Conservation (phyloP, 2,329 filamentous ascomycete genomes). For the Drechslerella dactyloides region DNA sequence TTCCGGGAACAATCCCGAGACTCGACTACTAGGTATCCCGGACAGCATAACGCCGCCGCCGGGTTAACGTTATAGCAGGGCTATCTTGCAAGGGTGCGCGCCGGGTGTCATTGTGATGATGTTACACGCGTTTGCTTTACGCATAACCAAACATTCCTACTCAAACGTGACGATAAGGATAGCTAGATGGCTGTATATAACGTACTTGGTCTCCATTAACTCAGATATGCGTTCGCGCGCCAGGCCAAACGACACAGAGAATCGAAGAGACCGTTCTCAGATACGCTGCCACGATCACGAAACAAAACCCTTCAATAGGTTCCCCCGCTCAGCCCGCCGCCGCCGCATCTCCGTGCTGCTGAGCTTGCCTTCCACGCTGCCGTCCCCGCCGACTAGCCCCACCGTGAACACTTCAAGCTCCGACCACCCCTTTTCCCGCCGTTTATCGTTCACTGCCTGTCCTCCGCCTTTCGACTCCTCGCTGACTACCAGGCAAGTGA, state of each 20-base stretch:
- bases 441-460: conserved; percentile 81
- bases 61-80: too few species aligned
- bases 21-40: too few species aligned
- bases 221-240: too few species aligned
- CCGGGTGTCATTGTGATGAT: neutral
- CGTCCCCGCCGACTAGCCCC: conserved; percentile 77
- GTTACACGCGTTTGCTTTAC: neutral
- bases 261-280: too few species aligned
- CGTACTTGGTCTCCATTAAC: too few species aligned
- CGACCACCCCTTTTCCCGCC: conserved; percentile 76
- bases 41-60: too few species aligned
- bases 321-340: conserved; percentile 30
- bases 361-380: conserved; percentile 59
- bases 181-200: too few species aligned
- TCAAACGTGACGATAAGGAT: too few species aligned
- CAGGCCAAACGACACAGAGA: too few species aligned
- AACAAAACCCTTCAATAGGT: conserved; percentile 39
- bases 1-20: too few species aligned
- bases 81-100: too few species aligned
- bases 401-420: conserved; percentile 83
- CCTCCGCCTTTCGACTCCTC: conserved; percentile 86
- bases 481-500: conserved; percentile 83
- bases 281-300: conserved; percentile 4
- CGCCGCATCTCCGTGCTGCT: conserved; percentile 55
- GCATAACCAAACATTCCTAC: too few species aligned